These are phyloP conservation scores for Metschnikowia gelsemii DNA, from an alignment of 805 yeast genomes.

Conservation along the genomic window DNA sequence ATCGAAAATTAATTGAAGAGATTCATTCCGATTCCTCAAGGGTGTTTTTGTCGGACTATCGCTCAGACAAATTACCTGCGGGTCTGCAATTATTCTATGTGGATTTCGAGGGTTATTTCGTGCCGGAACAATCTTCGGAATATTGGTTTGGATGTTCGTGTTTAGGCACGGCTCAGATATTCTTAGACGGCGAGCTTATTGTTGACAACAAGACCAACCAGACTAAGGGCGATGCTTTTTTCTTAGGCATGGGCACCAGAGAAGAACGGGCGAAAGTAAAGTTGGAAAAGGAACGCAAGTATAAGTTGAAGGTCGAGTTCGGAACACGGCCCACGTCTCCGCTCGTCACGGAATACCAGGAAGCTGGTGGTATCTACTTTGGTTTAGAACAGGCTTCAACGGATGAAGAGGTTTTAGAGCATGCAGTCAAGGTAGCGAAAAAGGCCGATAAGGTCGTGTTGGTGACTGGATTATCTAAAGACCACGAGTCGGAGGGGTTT, in stretches of 20 bases:
- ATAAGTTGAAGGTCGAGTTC: conserved; percentile 48
- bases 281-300: conserved; percentile 45
- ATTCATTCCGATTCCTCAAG: conserved; percentile 17
- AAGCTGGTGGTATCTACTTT: conserved; percentile 29
- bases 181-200: conserved; percentile 50
- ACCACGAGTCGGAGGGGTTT: conserved; percentile 34
- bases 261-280: conserved; percentile 44
- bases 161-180: conserved; percentile 56
- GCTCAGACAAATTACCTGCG: conserved; percentile 6
- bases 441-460: conserved; percentile 31
- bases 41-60: conserved; percentile 23
- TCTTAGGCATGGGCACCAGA: conserved; percentile 51
- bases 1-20: conserved; percentile 29
- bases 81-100: conserved; percentile 39
- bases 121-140: conserved; percentile 47
- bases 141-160: conserved; percentile 54
- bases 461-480: conserved; percentile 28
- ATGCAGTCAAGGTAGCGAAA: conserved; percentile 29
- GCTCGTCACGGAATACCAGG: conserved; percentile 17
- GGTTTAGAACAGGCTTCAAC: conserved; percentile 24
- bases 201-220: conserved; percentile 59
- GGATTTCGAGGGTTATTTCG: conserved; percentile 43
- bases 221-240: conserved; percentile 48
- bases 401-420: conserved; percentile 25
- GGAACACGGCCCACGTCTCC: conserved; percentile 48